These are phyloP conservation scores for Picea sitchensis DNA, from an alignment of 75 land plant species.

Conservation along the genomic window DNA sequence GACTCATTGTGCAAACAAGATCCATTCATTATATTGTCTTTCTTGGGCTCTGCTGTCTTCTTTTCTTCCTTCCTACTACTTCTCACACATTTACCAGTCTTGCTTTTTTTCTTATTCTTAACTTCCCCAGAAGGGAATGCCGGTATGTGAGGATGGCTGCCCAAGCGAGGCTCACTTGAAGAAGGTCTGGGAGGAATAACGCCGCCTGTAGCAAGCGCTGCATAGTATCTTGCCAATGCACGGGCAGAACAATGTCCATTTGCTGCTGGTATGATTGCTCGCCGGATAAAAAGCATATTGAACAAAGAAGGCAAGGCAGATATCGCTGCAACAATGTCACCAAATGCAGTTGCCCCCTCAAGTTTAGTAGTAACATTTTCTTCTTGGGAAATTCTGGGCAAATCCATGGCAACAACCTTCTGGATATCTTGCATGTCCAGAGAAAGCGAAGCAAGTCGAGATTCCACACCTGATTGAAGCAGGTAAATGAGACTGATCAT, in stretches of 20 bases:
- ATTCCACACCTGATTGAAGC: slow-evolving; percentile 69
- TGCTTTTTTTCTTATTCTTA: slow-evolving; percentile 23
- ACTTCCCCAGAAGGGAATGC: slow-evolving; percentile 25
- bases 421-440: slow-evolving; percentile 54
- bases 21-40: neutral
- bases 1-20: neutral
- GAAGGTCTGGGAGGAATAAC: slow-evolving; percentile 54
- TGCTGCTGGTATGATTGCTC: slow-evolving; percentile 93
- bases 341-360: slow-evolving; percentile 22
- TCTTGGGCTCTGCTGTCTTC: slow-evolving; percentile 12
- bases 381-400: neutral
- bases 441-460: slow-evolving; percentile 84
- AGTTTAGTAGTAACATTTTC: slow-evolving; percentile 10
- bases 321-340: slow-evolving; percentile 30
- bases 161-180: slow-evolving; percentile 62
- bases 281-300: slow-evolving; percentile 70
- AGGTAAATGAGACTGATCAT: neutral
- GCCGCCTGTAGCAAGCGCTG: slow-evolving; percentile 68
- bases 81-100: neutral
- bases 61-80: slow-evolving; percentile 3
- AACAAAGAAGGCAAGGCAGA: slow-evolving; percentile 61
- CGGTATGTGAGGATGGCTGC: slow-evolving; percentile 82
- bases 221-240: slow-evolving; percentile 94
- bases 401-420: slow-evolving; percentile 13
- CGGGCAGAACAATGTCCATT: slow-evolving; percentile 99